These are phyloP conservation scores for Casuarina glauca DNA, from an alignment of 306 rosid genomes.

Conservation along the genomic window DNA sequence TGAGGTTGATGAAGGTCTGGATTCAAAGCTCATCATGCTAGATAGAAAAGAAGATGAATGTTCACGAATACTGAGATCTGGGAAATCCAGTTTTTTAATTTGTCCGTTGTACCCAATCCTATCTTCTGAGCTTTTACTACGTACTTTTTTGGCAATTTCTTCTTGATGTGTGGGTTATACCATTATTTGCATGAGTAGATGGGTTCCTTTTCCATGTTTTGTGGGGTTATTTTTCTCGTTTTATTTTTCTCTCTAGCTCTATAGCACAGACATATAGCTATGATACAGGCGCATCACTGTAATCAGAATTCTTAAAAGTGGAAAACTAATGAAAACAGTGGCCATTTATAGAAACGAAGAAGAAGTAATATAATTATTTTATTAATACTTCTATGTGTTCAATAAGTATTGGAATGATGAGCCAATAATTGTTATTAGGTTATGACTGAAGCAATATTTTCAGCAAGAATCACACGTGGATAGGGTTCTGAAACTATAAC, in stretches of 20 bases:
- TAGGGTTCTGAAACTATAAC: neutral
- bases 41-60: neutral
- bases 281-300: too few species aligned
- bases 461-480: neutral
- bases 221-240: too few species aligned
- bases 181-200: too few species aligned
- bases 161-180: too few species aligned
- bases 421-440: neutral
- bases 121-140: too few species aligned
- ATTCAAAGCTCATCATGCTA: neutral
- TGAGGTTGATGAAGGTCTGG: neutral
- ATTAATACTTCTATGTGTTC: neutral
- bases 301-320: too few species aligned
- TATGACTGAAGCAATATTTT: neutral
- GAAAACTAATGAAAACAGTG: too few species aligned
- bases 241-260: too few species aligned
- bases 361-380: constrained; percentile 2
- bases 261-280: too few species aligned
- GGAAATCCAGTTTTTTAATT: neutral
- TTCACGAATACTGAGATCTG: neutral
- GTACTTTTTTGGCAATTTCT: too few species aligned
- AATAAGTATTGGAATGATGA: neutral
- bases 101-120: too few species aligned
- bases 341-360: neutral
- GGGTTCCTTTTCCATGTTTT: too few species aligned